A percentile compares a stretch with the other conserved stretches of the same genome.
phyloP scores from a whole-genome alignment of 2,329 filamentous ascomycete species.

The Ophiosphaerella herpotricha region DNA sequence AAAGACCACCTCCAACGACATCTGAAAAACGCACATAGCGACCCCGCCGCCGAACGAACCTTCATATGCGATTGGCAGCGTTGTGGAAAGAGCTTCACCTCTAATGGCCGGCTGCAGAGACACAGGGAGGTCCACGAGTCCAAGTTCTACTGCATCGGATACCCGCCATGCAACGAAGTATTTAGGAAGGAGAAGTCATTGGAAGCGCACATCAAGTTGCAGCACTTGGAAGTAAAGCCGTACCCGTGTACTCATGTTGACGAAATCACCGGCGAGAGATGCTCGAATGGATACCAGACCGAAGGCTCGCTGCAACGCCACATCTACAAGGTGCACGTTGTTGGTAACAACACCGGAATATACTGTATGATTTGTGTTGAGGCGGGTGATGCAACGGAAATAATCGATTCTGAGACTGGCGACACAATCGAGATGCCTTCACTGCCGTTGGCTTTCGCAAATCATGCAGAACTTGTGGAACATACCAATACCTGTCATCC shows the following conservation, averaged over 20 bases:
- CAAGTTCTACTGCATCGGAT: constrained; percentile 74
- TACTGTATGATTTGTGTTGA: constrained; percentile 74
- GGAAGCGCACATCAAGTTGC: constrained; percentile 77
- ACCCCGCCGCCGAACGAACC: constrained; percentile 60
- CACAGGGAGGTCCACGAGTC: constrained; percentile 81
- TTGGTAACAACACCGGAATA: constrained; percentile 60
- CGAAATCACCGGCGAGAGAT: constrained; percentile 58
- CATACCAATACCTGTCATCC: constrained; percentile 76
- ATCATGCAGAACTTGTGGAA: constrained; percentile 69
- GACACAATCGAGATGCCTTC: constrained; percentile 15
- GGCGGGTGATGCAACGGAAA: constrained; percentile 37
- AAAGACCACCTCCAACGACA: constrained; percentile 87
- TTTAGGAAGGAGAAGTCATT: constrained; percentile 90
- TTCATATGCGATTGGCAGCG: constrained; percentile 72
- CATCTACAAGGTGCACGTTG: constrained; percentile 69
- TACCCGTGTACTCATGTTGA: constrained; percentile 71
- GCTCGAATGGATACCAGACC: constrained; percentile 73
- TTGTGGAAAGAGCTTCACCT: constrained; percentile 82
- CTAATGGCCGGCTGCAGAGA: constrained; percentile 74
- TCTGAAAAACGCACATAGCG: constrained; percentile 77
- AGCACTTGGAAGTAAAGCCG: constrained; percentile 73
- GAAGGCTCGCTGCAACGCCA: constrained; percentile 74
- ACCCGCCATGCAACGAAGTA: constrained; percentile 70
- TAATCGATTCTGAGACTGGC: constrained; percentile 32
- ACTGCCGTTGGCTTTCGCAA: constrained; percentile 62